Percentiles rank a stretch among this genome's conserved stretches.
These are phyloP conservation scores for Ceratobasidium sp. DNA, from an alignment of 1,284 basidiomycete species.

Conservation along the genomic window DNA sequence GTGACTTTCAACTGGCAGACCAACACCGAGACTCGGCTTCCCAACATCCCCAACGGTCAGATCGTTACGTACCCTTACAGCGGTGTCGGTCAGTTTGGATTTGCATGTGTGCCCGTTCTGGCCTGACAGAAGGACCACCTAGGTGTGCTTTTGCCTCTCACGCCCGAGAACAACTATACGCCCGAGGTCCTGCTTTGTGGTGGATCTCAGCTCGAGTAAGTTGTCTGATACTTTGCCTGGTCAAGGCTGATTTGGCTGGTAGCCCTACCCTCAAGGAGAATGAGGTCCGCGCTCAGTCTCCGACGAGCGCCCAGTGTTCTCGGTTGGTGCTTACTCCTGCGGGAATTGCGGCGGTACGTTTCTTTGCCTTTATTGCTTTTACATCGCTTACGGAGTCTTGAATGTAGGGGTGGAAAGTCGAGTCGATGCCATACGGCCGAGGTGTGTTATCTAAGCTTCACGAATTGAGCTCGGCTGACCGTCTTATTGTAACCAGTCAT, in stretches of 20 bases:
- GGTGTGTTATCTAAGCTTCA: constrained; percentile 2
- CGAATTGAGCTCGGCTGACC: background rate
- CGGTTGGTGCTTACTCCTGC: constrained; percentile 74
- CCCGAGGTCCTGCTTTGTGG: constrained; percentile 85
- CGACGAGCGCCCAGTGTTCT: constrained; percentile 69
- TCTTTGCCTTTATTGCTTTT: background rate
- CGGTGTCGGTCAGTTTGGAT: constrained; percentile 56
- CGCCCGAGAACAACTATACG: constrained; percentile 70
- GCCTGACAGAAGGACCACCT: constrained; percentile 37
- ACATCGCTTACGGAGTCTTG: background rate
- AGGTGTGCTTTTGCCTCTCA: constrained; percentile 78
- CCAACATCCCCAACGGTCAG: constrained; percentile 80
- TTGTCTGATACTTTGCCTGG: constrained; percentile 33
- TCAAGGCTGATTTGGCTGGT: constrained; percentile 52
- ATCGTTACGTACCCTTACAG: constrained; percentile 88
- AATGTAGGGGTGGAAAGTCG: constrained; percentile 75
- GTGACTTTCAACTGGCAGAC: constrained; percentile 83
- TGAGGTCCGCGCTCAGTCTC: constrained; percentile 50
- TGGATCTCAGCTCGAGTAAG: constrained; percentile 63
- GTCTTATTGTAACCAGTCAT: constrained; percentile 62
- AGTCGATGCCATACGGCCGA: constrained; percentile 79
- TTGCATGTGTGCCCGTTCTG: constrained; percentile 52
- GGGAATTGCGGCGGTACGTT: constrained; percentile 65
- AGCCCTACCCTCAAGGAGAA: constrained; percentile 51
- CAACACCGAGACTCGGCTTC: constrained; percentile 75